Evolutionary conservation across 129 eudicot species (phyloP), one percentile per base, ranked within the genome.

Genomic region (Erigeron canadensis): DNA sequence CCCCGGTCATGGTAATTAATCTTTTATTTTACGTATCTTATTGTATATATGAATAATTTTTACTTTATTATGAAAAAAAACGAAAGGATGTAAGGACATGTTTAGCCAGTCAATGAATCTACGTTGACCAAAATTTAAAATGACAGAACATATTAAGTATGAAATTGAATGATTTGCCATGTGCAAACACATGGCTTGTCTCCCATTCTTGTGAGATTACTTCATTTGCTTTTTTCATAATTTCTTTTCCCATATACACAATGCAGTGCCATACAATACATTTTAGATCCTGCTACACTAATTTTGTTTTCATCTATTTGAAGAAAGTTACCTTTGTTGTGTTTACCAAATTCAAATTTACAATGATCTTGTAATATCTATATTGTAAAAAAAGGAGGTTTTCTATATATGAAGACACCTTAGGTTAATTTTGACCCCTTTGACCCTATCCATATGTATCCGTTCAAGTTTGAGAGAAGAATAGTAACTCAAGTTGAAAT

Each of bases 1-100:
- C 45, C 99, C 99, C 15, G 99, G 99, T 51, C 99, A 94, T 71
- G 99, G 99, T 94, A 86, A 82, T 19, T 19, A 15, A 2, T 69
- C 22, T 8, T 45, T 60, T 72, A 59, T 23, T 71, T 47, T 16
- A 1, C 45, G 5, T 11, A 48, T 57, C 8, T 45, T 75, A 13
- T 61, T n/a, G 8, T 22, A 15, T 72, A 2, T 55, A 44, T 17
- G 16, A n/a, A 56, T 75, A 16, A 42, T 54, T 57, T 22, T 23
- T 10, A 28, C 46, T 55, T 18, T 65, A 10, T 53, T 53, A 21
- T 50, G 55, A 50, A 56, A 15, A n/a, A 74, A 71, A 50, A 37
- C 43, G 8, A 18, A 23, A 51, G 34, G 78, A 43, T 65, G 10
- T 64, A 16, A 1, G 44, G 11, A 15, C 57, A 75, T 65, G 65